Conservation (phyloP, 495 filamentous ascomycete genomes). For the Hyphodiscus hymeniophilus region DNA sequence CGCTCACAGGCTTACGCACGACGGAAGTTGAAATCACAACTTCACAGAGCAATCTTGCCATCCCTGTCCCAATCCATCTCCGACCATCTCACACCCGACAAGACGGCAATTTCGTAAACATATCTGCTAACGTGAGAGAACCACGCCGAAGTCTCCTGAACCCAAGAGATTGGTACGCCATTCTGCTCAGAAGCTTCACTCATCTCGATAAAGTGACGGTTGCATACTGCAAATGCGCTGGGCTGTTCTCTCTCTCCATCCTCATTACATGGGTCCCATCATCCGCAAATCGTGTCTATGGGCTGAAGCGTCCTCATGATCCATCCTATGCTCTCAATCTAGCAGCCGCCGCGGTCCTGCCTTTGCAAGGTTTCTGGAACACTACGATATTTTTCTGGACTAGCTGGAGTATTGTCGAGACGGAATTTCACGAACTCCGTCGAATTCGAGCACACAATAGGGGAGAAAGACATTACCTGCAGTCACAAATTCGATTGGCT, state of each 20-base stretch:
- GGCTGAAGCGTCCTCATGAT: conserved; percentile 46
- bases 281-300: conserved; percentile 67
- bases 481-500: no score
- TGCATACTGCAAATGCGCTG: conserved; percentile 71
- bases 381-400: conserved; percentile 69
- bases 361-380: conserved; percentile 82
- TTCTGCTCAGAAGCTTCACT: no score
- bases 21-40: conserved; percentile 10
- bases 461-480: no score
- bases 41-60: no score
- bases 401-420: conserved; percentile 28
- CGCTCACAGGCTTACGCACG: conserved; percentile 3
- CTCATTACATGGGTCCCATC: conserved; percentile 81
- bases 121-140: not conserved
- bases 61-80: not conserved
- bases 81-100: no score
- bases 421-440: not conserved
- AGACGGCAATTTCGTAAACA: no score
- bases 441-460: conserved; percentile 2
- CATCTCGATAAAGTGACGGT: conserved; percentile 44
- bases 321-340: conserved; percentile 62
- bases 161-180: not conserved
- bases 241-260: conserved; percentile 72
- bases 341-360: conserved; percentile 64
- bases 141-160: not conserved